Percentiles rank a stretch among this genome's conserved stretches.
Evolutionary conservation across 1,139 yeast genomes (phyloP).

Genomic region (Saccharomyces hybrid): DNA sequence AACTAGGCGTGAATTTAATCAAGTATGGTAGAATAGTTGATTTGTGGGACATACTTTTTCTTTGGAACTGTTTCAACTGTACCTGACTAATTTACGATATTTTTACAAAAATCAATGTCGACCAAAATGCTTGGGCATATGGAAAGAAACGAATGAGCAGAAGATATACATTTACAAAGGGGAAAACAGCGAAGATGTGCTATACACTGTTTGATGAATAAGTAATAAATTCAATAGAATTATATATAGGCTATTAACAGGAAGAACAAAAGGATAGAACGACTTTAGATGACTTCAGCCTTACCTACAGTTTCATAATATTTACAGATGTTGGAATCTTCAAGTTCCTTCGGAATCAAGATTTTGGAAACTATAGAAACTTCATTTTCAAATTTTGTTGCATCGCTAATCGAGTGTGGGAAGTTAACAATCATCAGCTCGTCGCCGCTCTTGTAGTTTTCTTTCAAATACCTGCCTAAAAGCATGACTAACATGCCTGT

Average conservation of each 20-base stretch:
- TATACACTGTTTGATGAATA: too few relatives aligned
- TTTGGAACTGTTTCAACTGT: neutral
- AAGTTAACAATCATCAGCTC: constrained; percentile 44
- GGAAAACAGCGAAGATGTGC: neutral
- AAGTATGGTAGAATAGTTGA: constrained; percentile 27
- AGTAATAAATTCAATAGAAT: too few relatives aligned
- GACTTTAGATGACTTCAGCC: constrained; percentile 19
- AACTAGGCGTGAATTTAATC: constrained; percentile 24
- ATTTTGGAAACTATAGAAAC: constrained; percentile 39
- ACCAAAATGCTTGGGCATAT: too few relatives aligned
- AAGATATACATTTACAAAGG: too few relatives aligned
- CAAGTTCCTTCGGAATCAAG: constrained; percentile 26
- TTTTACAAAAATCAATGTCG: too few relatives aligned
- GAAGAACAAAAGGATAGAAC: neutral
- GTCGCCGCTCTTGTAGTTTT: constrained; percentile 37
- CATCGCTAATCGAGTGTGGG: constrained; percentile 54
- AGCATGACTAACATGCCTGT: constrained; percentile 53
- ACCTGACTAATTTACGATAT: too few relatives aligned
- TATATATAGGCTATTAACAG: neutral
- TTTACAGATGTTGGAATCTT: constrained; percentile 39
- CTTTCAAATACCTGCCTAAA: constrained; percentile 41
- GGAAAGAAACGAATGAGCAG: too few relatives aligned
- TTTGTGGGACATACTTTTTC: constrained; percentile 17
- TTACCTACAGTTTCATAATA: constrained; percentile 57
- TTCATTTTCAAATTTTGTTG: constrained; percentile 40